Percentiles rank a stretch among this genome's conserved stretches.
Evolutionary conservation across 805 yeast genomes (phyloP).

Genomic region (Saccharomycopsis schoenii): DNA sequence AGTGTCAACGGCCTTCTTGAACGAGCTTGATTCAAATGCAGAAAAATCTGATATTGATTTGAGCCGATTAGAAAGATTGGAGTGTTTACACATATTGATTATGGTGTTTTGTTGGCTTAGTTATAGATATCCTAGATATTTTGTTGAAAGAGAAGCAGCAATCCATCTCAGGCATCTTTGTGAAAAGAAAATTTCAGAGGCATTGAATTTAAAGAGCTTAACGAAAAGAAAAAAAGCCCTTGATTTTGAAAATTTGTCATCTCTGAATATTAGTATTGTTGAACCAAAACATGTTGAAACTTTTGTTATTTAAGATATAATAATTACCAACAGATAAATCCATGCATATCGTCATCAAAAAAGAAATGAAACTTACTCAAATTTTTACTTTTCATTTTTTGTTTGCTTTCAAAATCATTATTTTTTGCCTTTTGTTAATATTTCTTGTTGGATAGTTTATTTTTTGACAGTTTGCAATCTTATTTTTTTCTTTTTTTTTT

Average conservation of each 20-base stretch:
- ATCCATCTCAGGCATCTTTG: slow-evolving; percentile 55
- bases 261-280: not conserved
- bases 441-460: too few species aligned
- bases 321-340: not conserved
- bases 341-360: not conserved
- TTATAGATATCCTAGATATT: slow-evolving; percentile 75
- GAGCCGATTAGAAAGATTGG: slow-evolving; percentile 30
- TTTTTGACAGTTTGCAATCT: too few species aligned
- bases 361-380: not conserved
- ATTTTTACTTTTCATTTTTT: too few species aligned
- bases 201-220: not conserved
- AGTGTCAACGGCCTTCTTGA: not conserved
- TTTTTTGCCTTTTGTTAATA: too few species aligned
- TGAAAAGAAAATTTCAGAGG: slow-evolving; percentile 40
- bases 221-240: not conserved
- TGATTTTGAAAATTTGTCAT: not conserved
- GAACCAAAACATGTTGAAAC: not conserved
- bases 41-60: not conserved
- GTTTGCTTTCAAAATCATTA: too few species aligned
- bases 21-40: not conserved
- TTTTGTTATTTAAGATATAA: not conserved
- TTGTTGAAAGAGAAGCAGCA: slow-evolving; percentile 71
- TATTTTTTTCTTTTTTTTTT: too few species aligned
- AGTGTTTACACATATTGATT: slow-evolving; percentile 57
- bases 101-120: slow-evolving; percentile 76